These are phyloP conservation scores for Poronia punctata DNA, from an alignment of 495 filamentous ascomycete genomes.

Conservation along the genomic window DNA sequence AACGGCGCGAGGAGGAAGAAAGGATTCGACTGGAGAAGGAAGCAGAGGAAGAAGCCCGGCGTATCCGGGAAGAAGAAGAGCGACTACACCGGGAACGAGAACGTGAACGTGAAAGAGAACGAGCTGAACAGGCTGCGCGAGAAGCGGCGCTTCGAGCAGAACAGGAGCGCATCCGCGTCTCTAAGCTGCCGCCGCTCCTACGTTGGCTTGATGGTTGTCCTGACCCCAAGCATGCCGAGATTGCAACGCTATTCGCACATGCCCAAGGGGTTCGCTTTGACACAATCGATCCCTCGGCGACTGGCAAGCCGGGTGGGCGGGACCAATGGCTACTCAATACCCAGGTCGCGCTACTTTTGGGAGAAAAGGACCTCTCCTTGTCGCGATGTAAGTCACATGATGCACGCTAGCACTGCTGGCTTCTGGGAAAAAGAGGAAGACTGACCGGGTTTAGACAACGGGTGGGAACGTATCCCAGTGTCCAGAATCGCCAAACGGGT, in stretches of 20 bases:
- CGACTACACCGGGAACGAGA: conserved; percentile 8
- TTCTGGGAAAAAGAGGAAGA: no score
- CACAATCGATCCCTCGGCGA: conserved; percentile 42
- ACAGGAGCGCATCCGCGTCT: conserved; percentile 38
- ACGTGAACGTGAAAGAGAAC: conserved; percentile 31
- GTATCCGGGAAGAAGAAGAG: conserved; percentile 37
- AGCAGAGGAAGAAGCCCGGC: conserved; percentile 38
- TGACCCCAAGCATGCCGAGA: conserved; percentile 40
- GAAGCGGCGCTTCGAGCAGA: conserved; percentile 47
- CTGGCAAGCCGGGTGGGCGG: conserved; percentile 37
- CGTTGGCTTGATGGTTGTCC: conserved; percentile 45
- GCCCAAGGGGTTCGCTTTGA: conserved; percentile 49
- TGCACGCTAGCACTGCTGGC: background rate
- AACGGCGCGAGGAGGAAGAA: conserved; percentile 32
- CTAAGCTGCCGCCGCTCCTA: conserved; percentile 44
- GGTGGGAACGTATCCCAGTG: conserved; percentile 55
- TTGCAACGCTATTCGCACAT: conserved; percentile 43
- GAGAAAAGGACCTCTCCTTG: conserved; percentile 67
- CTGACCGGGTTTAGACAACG: conserved; percentile 45
- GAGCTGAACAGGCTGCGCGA: conserved; percentile 46
- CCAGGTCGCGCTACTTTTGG: conserved; percentile 65
- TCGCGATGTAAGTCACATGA: conserved; percentile 55
- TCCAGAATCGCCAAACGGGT: conserved; percentile 38
- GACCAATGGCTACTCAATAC: conserved; percentile 76
- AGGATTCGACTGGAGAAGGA: conserved; percentile 38